Evolutionary conservation across 257 asterid genomes (phyloP).

Genomic region (Nicotiana otophora): DNA sequence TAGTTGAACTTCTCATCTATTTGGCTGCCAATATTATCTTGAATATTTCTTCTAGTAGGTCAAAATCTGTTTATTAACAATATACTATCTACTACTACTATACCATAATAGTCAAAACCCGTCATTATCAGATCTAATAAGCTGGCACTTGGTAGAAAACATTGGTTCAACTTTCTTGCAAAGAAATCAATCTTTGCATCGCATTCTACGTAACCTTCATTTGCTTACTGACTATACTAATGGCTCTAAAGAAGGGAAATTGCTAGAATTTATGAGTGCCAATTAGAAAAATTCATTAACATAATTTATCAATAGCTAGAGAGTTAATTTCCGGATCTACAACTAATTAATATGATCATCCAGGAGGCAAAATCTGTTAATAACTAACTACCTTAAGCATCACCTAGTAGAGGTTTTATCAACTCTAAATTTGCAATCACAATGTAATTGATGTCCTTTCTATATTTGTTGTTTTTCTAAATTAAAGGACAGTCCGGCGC

Average conservation of each 20-base stretch:
- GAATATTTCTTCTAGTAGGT: not conserved
- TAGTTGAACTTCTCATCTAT: conserved; percentile 27
- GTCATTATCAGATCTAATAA: not conserved
- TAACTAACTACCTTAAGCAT: not conserved
- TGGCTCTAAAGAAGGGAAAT: not conserved
- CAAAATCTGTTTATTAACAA: too few species aligned
- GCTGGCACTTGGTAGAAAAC: not conserved
- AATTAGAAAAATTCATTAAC: too few species aligned
- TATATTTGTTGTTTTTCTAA: not conserved
- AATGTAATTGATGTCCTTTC: not conserved
- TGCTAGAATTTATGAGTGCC: not conserved
- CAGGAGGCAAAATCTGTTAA: not conserved
- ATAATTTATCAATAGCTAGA: not conserved
- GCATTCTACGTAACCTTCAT: not conserved
- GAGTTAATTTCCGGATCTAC: not conserved
- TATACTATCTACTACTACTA: too few species aligned
- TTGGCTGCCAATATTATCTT: not conserved
- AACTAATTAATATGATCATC: not conserved
- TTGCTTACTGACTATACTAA: too few species aligned
- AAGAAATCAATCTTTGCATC: not conserved
- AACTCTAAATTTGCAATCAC: not conserved
- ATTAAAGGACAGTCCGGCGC: too few species aligned
- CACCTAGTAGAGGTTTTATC: not conserved
- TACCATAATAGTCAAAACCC: not conserved
- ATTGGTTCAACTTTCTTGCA: not conserved